Evolutionary conservation across 2,329 filamentous ascomycete genomes (phyloP), one percentile per base, ranked within the genome.

Genomic region (Hypoxylon sp.): DNA sequence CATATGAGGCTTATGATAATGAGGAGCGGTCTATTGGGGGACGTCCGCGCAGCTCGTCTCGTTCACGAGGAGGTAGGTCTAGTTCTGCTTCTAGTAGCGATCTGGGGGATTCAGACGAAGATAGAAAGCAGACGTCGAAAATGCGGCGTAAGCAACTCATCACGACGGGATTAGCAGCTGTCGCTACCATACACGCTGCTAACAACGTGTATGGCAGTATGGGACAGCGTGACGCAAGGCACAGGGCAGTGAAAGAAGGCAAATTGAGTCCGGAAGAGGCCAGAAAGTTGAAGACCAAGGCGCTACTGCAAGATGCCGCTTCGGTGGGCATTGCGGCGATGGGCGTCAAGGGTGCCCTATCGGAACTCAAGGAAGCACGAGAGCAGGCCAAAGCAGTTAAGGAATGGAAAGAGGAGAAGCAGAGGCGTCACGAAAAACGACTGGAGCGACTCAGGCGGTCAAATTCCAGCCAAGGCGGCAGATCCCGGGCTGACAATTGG

Each of bases 141-240:
- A 85, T 87, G 80, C 84, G 79, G 85, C 84, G 85, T 85, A 87
- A 87, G 82, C 85, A 87, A 79, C 70, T 86, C 63, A 68, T 88
- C 59, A 87, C 83, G 56, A 82, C 84, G 6, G 85, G 84, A 48
- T 77, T 87, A 59, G 85, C 85, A 56, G 80, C 83, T 54, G 83
- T 87, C 65, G 85, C 85, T 72, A 87, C 84, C 69, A 86, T 88
- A 70, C 85, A 87, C 74, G 85, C 85, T 68, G 84, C 83, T 69
- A 81, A 87, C 72, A 84, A 79, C 68, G 82, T 87, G 71, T 87
- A 87, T 73, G 77, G 82, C 71, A 87, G 84, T 75, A 81, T 87
- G 82, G 83, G 85, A 74, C 85, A 85, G 77, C 80, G 84, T 61
- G 80, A 82, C 41, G 76, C 78, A 64, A 80, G 85, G 61, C 80